These are phyloP conservation scores for Candida oleophila DNA, from an alignment of 805 yeast species.

Conservation along the genomic window DNA sequence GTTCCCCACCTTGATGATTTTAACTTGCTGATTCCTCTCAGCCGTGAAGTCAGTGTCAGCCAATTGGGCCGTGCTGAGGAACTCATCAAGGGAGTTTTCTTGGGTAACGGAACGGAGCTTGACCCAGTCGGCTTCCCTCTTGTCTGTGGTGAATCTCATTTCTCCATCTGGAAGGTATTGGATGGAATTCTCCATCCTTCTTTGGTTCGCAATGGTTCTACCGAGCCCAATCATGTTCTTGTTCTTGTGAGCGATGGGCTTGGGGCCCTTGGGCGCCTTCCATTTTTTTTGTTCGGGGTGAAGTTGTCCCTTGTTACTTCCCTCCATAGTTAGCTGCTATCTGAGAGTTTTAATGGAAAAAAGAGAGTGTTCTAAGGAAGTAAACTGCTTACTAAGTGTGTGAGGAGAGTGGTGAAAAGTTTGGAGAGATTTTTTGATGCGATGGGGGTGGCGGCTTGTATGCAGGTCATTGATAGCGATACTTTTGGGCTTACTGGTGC, in stretches of 20 bases:
- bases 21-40: slow-evolving; percentile 78
- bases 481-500: no score
- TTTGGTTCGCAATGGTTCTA: slow-evolving; percentile 72
- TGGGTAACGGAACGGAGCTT: slow-evolving; percentile 92
- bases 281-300: slow-evolving; percentile 62
- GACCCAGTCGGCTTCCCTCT: slow-evolving; percentile 85
- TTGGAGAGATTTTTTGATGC: not conserved
- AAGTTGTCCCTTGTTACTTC: slow-evolving; percentile 37
- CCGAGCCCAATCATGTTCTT: slow-evolving; percentile 86
- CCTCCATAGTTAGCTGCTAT: slow-evolving; percentile 21
- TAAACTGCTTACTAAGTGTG: not conserved
- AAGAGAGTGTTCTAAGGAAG: no score
- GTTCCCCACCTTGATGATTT: slow-evolving; percentile 74
- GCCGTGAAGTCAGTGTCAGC: slow-evolving; percentile 97
- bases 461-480: not conserved
- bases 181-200: slow-evolving; percentile 66
- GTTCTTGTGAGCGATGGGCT: slow-evolving; percentile 80
- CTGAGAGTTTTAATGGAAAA: no score
- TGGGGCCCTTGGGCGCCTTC: slow-evolving; percentile 91
- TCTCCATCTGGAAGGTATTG: slow-evolving; percentile 82
- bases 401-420: not conserved
- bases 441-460: not conserved
- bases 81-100: slow-evolving; percentile 90
- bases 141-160: slow-evolving; percentile 82
- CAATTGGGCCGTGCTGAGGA: slow-evolving; percentile 89